These are phyloP conservation scores for Rhizopus arrhizus DNA, from an alignment of 371 early-diverging fungal species.

Conservation along the genomic window DNA sequence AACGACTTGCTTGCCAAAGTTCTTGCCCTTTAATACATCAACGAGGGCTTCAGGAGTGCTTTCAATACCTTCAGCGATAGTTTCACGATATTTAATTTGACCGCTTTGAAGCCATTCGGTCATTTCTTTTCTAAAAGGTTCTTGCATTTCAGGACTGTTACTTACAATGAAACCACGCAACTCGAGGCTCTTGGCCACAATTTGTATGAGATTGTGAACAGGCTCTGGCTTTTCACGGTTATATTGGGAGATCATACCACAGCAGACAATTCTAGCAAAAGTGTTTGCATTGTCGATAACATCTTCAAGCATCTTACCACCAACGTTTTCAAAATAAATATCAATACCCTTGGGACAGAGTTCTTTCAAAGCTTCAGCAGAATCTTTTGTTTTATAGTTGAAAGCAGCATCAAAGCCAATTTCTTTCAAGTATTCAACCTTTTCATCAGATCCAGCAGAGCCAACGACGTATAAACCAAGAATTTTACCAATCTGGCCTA, in stretches of 20 bases:
- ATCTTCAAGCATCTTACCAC: conserved; percentile 70
- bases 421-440: conserved; percentile 64
- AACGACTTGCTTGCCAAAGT: conserved; percentile 83
- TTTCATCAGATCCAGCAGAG: conserved; percentile 76
- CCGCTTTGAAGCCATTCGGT: conserved; percentile 64
- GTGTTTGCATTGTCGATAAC: conserved; percentile 56
- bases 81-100: conserved; percentile 66
- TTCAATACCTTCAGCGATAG: conserved; percentile 74
- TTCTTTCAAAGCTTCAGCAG: conserved; percentile 42
- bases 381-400: conserved; percentile 77
- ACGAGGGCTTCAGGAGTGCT: conserved; percentile 76
- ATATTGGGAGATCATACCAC: conserved; percentile 78
- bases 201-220: conserved; percentile 38
- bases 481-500: conserved; percentile 70
- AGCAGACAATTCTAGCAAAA: conserved; percentile 57
- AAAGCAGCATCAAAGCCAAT: conserved; percentile 76
- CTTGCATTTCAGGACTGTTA: conserved; percentile 36
- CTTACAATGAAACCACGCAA: conserved; percentile 68
- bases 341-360: conserved; percentile 72
- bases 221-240: conserved; percentile 43
- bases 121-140: conserved; percentile 60
- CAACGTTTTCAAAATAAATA: conserved; percentile 72
- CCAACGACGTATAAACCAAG: conserved; percentile 72
- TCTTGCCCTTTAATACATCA: conserved; percentile 72
- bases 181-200: conserved; percentile 49